phyloP scores from a whole-genome alignment of 2,329 filamentous ascomycete species.

The Penicillium expansum region DNA sequence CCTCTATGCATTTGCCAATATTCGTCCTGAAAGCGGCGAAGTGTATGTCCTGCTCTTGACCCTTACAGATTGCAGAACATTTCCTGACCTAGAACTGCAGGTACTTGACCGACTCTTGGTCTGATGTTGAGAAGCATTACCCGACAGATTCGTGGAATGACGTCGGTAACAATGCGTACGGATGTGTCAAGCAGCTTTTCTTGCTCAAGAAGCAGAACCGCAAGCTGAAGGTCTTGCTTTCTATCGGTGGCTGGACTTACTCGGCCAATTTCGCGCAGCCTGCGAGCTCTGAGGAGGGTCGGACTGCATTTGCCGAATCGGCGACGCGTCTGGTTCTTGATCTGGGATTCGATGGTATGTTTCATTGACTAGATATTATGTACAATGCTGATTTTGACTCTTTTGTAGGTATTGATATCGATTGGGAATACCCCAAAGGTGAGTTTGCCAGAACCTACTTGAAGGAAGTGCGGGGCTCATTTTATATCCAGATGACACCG shows the following conservation, averaged over 20 bases:
- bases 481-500: conserved; percentile 34
- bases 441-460: conserved; percentile 1
- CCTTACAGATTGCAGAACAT: not conserved
- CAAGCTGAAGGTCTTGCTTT: conserved; percentile 74
- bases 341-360: conserved; percentile 63
- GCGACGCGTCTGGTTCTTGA: conserved; percentile 75
- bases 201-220: conserved; percentile 72
- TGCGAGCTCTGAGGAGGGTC: conserved; percentile 60
- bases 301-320: conserved; percentile 65
- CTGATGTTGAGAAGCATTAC: conserved; percentile 69
- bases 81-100: conserved; percentile 19
- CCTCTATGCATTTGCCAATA: conserved; percentile 90
- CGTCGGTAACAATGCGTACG: conserved; percentile 69
- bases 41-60: conserved; percentile 52
- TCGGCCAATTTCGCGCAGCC: conserved; percentile 73
- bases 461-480: conserved; percentile 10
- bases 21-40: conserved; percentile 71
- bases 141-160: conserved; percentile 66
- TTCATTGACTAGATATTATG: not conserved
- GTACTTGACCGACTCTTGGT: conserved; percentile 63
- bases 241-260: conserved; percentile 78
- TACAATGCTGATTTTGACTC: not conserved
- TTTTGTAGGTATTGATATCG: conserved; percentile 43
- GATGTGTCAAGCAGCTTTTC: conserved; percentile 73
- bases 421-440: conserved; percentile 50